These are phyloP conservation scores for Rhodomyrtus tomentosa DNA, from an alignment of 345 rosid genomes.

Conservation along the genomic window DNA sequence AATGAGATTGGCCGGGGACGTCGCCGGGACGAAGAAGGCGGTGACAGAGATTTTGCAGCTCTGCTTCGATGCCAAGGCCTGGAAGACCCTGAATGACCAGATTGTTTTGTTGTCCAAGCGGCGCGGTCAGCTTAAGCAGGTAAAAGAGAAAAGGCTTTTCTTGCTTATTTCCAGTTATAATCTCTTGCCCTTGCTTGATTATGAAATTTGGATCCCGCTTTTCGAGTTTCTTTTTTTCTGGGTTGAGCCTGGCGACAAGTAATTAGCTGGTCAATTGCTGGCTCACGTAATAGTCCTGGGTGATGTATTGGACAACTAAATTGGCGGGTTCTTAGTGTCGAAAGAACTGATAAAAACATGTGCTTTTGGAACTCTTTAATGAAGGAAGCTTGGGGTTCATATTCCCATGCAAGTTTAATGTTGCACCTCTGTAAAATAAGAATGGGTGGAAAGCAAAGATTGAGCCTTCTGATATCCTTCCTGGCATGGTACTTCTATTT, in stretches of 20 bases:
- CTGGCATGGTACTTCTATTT: not conserved
- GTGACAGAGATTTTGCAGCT: constrained; percentile 61
- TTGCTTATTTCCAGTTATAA: not conserved
- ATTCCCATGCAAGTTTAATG: not conserved
- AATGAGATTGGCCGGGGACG: constrained; percentile 72
- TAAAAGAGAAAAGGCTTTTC: not conserved
- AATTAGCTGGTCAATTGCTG: not conserved
- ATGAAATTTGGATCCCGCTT: not conserved
- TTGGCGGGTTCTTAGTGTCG: not conserved
- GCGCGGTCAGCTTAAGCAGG: constrained; percentile 93
- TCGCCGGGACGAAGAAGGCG: constrained; percentile 67
- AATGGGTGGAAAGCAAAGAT: not conserved
- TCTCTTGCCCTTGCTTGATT: not conserved
- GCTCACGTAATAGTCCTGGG: not conserved
- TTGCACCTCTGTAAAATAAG: not conserved
- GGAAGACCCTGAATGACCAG: constrained; percentile 71
- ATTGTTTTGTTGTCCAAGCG: constrained; percentile 68
- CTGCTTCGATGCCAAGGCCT: constrained; percentile 81
- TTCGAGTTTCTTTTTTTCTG: not conserved
- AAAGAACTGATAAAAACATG: not conserved
- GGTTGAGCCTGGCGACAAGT: not conserved
- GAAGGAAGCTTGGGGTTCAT: not conserved
- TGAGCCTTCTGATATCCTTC: not conserved
- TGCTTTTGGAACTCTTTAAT: not conserved
- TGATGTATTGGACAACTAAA: not conserved